Conservation (phyloP, 352 stramenopile species). For the Pythium guiyangense region DNA sequence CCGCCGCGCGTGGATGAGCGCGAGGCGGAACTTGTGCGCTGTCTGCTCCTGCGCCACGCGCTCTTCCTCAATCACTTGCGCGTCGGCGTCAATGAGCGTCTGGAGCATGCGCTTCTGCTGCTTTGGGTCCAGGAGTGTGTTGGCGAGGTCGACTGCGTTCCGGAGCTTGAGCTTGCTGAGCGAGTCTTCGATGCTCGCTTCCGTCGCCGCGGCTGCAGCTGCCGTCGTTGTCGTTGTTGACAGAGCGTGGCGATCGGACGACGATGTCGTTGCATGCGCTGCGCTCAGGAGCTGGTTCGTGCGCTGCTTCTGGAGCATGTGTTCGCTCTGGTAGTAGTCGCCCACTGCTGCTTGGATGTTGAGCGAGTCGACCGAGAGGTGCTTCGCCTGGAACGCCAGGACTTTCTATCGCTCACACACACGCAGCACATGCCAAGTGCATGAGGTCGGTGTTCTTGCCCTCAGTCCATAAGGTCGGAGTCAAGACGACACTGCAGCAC, state of each 20-base stretch:
- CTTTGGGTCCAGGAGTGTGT: conserved; percentile 39
- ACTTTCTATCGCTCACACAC: conserved; percentile 23
- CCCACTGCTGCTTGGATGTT: conserved; percentile 35
- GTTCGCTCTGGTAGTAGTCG: conserved; percentile 35
- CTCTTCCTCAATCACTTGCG: conserved; percentile 66
- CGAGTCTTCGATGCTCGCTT: conserved; percentile 47
- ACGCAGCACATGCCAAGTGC: background rate
- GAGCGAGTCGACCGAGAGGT: conserved; percentile 24
- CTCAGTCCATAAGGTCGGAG: too few species aligned
- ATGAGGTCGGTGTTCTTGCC: too few species aligned
- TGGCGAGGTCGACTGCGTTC: conserved; percentile 66
- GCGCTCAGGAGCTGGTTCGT: conserved; percentile 28
- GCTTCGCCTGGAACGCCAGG: conserved; percentile 34
- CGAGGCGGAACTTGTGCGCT: conserved; percentile 47
- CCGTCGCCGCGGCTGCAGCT: background rate
- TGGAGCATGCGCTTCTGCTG: conserved; percentile 67
- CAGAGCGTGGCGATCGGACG: too few species aligned
- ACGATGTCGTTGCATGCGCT: background rate
- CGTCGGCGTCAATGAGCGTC: conserved; percentile 60
- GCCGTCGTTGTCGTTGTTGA: too few species aligned
- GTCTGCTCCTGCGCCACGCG: conserved; percentile 50
- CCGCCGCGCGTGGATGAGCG: conserved; percentile 33
- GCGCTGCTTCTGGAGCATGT: conserved; percentile 23
- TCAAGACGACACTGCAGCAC: background rate
- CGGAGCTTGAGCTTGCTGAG: conserved; percentile 64